Percentiles rank a stretch among this genome's conserved stretches.
These are phyloP conservation scores for Aspergillus neoniger DNA, from an alignment of 2,329 filamentous ascomycete genomes.

Conservation along the genomic window DNA sequence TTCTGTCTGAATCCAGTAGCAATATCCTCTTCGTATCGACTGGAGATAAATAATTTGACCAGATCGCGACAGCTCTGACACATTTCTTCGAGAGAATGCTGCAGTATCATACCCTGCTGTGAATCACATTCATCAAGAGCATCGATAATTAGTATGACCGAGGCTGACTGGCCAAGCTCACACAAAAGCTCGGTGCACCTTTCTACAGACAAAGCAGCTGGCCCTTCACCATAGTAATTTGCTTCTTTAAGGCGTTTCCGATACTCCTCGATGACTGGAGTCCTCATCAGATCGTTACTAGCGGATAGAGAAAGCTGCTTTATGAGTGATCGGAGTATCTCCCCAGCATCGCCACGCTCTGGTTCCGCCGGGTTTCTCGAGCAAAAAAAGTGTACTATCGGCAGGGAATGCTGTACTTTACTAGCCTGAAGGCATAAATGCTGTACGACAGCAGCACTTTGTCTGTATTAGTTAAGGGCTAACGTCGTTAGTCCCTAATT, in stretches of 20 bases:
- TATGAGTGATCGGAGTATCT: neutral
- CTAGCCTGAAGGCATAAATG: neutral
- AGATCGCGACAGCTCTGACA: neutral
- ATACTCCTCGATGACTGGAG: neutral
- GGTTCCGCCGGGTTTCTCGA: neutral
- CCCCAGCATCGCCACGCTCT: neutral
- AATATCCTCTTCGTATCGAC: slow-evolving; percentile 5
- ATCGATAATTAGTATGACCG: neutral
- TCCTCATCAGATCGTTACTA: neutral
- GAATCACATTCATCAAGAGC: neutral
- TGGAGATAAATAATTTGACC: neutral
- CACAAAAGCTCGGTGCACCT: neutral
- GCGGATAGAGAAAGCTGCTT: neutral
- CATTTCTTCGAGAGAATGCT: neutral
- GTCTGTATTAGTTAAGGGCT: neutral
- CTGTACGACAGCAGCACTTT: neutral
- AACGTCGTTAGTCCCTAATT: neutral
- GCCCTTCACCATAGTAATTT: neutral
- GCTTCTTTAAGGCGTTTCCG: neutral
- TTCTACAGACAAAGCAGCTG: neutral
- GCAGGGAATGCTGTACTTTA: no score
- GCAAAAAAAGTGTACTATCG: neutral
- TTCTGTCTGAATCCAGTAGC: neutral
- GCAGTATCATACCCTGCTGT: neutral
- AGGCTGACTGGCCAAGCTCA: neutral